These are phyloP conservation scores for Hippophae tibetana DNA, from an alignment of 306 rosid species.

Conservation along the genomic window DNA sequence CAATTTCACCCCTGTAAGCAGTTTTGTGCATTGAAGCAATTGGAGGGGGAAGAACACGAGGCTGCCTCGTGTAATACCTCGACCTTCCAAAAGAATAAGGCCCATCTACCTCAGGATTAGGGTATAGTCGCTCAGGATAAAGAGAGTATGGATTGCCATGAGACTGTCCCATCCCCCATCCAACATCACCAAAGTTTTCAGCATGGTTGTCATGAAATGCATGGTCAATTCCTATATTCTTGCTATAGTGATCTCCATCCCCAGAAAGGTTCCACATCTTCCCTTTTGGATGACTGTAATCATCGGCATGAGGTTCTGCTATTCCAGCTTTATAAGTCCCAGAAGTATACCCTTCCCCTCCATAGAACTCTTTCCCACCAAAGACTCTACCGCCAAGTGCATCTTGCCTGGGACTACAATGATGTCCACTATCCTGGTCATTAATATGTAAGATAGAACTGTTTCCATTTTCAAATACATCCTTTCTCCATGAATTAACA, in stretches of 20 bases:
- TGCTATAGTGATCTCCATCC: constrained; percentile 54
- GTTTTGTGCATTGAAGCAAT: constrained; percentile 50
- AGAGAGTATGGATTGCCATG: constrained; percentile 49
- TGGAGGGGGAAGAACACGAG: constrained; percentile 95
- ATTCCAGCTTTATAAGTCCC: constrained; percentile 46
- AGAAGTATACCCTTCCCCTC: constrained; percentile 51
- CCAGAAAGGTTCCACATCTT: constrained; percentile 67
- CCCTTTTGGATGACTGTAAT: constrained; percentile 44
- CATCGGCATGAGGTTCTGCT: constrained; percentile 50
- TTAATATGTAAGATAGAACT: constrained; percentile 44
- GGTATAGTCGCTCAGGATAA: constrained; percentile 49
- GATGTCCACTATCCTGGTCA: constrained; percentile 48
- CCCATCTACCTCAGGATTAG: constrained; percentile 63
- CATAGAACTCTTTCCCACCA: constrained; percentile 55
- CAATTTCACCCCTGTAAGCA: constrained; percentile 40
- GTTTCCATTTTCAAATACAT: constrained; percentile 60
- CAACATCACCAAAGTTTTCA: constrained; percentile 58
- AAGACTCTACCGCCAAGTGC: constrained; percentile 47
- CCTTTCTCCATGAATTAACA: constrained; percentile 71
- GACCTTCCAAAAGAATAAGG: constrained; percentile 67
- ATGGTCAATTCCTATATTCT: constrained; percentile 48
- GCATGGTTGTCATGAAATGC: constrained; percentile 59
- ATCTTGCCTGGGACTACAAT: constrained; percentile 39
- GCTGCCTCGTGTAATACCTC: constrained; percentile 72
- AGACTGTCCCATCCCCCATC: constrained; percentile 51